Conservation (phyloP, 192 early-diverging fungal species). For the Entomortierella beljakovae region DNA sequence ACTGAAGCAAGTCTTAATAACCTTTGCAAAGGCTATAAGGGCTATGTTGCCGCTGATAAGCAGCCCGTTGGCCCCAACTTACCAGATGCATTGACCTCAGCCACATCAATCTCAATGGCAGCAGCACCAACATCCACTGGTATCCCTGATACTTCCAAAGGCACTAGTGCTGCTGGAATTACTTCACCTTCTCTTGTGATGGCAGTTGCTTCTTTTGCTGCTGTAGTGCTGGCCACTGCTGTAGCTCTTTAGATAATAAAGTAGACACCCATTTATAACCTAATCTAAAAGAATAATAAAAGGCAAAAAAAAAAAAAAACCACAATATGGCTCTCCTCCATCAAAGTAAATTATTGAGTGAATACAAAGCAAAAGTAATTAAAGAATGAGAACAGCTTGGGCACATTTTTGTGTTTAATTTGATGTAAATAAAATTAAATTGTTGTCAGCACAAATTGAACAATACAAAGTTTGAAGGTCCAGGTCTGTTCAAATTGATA, state of each 20-base stretch:
- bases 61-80: background rate
- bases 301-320: background rate
- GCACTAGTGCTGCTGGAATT: background rate
- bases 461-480: no score
- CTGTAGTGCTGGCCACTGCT: constrained; percentile 48
- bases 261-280: background rate
- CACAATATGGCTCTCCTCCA: background rate
- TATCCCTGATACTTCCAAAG: background rate
- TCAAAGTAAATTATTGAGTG: no score
- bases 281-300: background rate
- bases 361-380: no score
- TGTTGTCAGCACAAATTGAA: no score
- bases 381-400: no score
- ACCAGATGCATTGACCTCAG: constrained; percentile 7
- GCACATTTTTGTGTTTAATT: no score
- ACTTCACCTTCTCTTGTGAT: constrained; percentile 9
- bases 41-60: constrained; percentile 1
- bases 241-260: constrained; percentile 17
- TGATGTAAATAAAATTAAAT: no score
- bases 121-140: background rate
- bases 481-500: no score
- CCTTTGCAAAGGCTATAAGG: background rate
- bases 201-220: constrained; percentile 20
- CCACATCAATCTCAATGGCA: background rate
- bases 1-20: constrained; percentile 3